phyloP scores from a whole-genome alignment of 164 flowering plant species.

The Saururus chinensis region DNA sequence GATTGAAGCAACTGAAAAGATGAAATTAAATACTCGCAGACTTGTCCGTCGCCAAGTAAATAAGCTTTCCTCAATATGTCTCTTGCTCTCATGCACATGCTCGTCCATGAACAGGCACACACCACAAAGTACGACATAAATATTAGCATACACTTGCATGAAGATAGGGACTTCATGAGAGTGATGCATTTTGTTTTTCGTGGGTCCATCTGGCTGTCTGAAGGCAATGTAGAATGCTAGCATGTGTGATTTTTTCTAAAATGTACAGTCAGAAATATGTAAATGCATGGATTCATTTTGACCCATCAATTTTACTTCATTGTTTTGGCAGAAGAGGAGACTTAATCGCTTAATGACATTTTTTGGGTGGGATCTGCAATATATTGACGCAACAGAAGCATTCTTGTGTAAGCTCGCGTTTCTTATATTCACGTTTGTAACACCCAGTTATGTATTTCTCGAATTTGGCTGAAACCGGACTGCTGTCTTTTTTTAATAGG shows the following conservation, averaged over 20 bases:
- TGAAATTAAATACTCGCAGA: slow-evolving; percentile 72
- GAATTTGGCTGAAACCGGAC: not conserved
- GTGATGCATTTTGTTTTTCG: not conserved
- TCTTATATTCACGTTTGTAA: not conserved
- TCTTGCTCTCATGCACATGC: not conserved
- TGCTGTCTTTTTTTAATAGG: not conserved
- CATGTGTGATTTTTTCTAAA: too few species aligned
- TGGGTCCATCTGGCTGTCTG: too few species aligned
- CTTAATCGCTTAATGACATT: slow-evolving; percentile 46
- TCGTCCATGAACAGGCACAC: not conserved
- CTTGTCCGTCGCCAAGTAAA: slow-evolving; percentile 87
- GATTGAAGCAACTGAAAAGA: slow-evolving; percentile 53
- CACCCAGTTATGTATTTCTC: not conserved
- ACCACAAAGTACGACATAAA: too few species aligned
- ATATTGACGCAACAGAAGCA: slow-evolving; percentile 66
- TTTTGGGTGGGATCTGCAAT: slow-evolving; percentile 70
- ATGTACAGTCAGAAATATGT: not conserved
- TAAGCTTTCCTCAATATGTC: slow-evolving; percentile 4
- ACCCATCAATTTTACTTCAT: not conserved
- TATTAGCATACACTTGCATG: not conserved
- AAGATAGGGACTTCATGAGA: not conserved
- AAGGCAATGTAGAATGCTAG: not conserved
- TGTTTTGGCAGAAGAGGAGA: slow-evolving; percentile 63
- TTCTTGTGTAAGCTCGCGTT: slow-evolving; percentile 30
- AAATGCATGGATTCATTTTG: not conserved